Conservation (phyloP, 2,329 filamentous ascomycete genomes). For the Microdochium nivale region DNA sequence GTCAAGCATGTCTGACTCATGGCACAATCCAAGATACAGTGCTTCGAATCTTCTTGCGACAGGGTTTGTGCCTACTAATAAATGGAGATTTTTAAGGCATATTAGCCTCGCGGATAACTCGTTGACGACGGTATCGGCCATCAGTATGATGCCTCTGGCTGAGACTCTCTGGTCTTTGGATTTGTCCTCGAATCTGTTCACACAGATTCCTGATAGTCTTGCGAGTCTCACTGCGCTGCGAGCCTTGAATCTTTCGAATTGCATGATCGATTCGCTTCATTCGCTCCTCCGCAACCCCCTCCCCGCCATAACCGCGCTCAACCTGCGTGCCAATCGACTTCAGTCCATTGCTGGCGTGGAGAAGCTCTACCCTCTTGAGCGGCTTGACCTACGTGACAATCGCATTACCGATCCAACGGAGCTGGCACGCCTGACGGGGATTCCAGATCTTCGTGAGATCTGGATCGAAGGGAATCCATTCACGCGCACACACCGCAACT, state of each 20-base stretch:
- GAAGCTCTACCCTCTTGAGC: slow-evolving; percentile 77
- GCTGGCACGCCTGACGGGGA: slow-evolving; percentile 77
- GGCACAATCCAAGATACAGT: slow-evolving; percentile 61
- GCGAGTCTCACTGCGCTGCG: slow-evolving; percentile 79
- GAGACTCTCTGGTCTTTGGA: slow-evolving; percentile 89
- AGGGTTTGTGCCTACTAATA: slow-evolving; percentile 69
- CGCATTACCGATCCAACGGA: slow-evolving; percentile 84
- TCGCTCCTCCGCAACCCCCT: slow-evolving; percentile 79
- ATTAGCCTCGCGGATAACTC: slow-evolving; percentile 88
- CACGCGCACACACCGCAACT: slow-evolving; percentile 74
- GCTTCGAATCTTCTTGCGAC: slow-evolving; percentile 67
- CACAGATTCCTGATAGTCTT: slow-evolving; percentile 87
- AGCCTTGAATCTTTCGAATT: slow-evolving; percentile 87
- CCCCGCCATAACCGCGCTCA: slow-evolving; percentile 87
- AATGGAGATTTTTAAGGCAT: slow-evolving; percentile 93
- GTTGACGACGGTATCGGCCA: slow-evolving; percentile 67
- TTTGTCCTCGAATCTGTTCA: slow-evolving; percentile 85
- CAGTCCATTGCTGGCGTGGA: slow-evolving; percentile 84
- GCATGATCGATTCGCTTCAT: slow-evolving; percentile 93
- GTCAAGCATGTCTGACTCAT: slow-evolving; percentile 62
- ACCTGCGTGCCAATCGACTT: slow-evolving; percentile 81
- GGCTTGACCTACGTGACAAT: slow-evolving; percentile 88
- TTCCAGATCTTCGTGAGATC: slow-evolving; percentile 85
- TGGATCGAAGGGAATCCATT: slow-evolving; percentile 93
- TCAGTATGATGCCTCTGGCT: slow-evolving; percentile 72